Percentiles rank a stretch among this genome's conserved stretches.
Evolutionary conservation across 2,329 filamentous ascomycete species (phyloP).

Genomic region (Ascochyta fabae): DNA sequence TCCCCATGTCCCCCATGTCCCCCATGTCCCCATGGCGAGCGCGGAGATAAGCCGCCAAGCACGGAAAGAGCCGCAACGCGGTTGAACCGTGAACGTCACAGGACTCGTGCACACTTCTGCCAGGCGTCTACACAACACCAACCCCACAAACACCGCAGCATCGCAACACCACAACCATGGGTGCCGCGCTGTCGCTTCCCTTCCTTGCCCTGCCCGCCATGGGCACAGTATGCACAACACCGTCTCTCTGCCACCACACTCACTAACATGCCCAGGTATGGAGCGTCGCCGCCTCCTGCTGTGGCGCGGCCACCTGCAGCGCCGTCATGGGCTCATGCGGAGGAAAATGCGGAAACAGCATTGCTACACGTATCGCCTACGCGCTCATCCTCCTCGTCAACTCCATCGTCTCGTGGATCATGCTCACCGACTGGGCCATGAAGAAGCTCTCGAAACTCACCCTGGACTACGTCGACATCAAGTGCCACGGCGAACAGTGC

Average conservation of each 20-base stretch:
- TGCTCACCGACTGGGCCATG: constrained; percentile 98
- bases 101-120: constrained; percentile 16
- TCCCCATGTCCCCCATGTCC: background rate
- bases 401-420: constrained; percentile 97
- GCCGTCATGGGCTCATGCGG: constrained; percentile 95
- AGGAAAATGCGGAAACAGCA: constrained; percentile 90
- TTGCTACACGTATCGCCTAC: constrained; percentile 96
- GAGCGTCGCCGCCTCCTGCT: constrained; percentile 86
- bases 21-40: background rate
- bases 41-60: constrained; percentile 32
- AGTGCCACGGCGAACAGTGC: constrained; percentile 86
- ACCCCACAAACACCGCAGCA: constrained; percentile 12
- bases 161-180: constrained; percentile 66
- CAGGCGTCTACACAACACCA: constrained; percentile 14
- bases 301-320: constrained; percentile 94
- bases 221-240: constrained; percentile 71
- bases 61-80: constrained; percentile 15
- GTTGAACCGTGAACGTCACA: constrained; percentile 8
- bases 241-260: constrained; percentile 10
- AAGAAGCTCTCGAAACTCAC: constrained; percentile 92
- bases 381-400: constrained; percentile 94
- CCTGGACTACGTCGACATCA: constrained; percentile 94
- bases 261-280: constrained; percentile 63
- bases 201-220: constrained; percentile 86
- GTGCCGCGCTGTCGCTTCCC: constrained; percentile 87